Conservation (phyloP, 2,329 filamentous ascomycete genomes). For the Fonsecaea erecta region DNA sequence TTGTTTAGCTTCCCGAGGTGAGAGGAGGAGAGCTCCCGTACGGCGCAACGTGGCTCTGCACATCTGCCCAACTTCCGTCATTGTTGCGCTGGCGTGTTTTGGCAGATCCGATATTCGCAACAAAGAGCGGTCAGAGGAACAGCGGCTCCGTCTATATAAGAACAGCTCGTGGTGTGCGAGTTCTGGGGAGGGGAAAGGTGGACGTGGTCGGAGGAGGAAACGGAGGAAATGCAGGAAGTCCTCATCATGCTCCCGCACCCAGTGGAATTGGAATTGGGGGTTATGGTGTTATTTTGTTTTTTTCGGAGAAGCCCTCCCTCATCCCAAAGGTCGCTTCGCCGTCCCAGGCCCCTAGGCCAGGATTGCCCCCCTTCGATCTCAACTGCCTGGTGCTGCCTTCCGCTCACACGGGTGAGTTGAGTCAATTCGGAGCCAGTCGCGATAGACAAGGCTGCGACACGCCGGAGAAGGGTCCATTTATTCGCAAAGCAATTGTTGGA, state of each 20-base stretch:
- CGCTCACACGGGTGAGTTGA: constrained; percentile 3
- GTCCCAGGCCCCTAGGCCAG: background rate
- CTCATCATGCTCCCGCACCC: background rate
- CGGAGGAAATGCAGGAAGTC: constrained; percentile 3
- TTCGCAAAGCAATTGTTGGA: constrained; percentile 24
- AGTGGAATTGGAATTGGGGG: background rate
- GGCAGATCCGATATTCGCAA: constrained; percentile 21
- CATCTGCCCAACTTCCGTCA: constrained; percentile 32
- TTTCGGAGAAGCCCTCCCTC: constrained; percentile 17
- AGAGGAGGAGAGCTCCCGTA: constrained; percentile 21
- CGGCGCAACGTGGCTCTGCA: constrained; percentile 35
- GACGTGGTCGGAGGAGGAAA: constrained; percentile 1
- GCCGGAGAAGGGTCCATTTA: constrained; percentile 22
- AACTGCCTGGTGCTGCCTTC: background rate
- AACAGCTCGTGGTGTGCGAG: background rate
- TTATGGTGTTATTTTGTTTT: background rate
- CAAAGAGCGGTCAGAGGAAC: constrained; percentile 31
- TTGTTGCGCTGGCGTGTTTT: constrained; percentile 33
- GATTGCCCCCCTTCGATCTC: background rate
- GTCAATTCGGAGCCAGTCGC: constrained; percentile 11
- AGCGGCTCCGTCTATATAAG: constrained; percentile 28
- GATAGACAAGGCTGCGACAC: constrained; percentile 32
- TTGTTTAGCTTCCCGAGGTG: constrained; percentile 29
- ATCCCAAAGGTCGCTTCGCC: background rate
- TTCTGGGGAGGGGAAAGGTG: constrained; percentile 4